Base-by-base conservation (phyloP, 1,284 basidiomycete genomes). In the Hymenochaete sp. region DNA sequence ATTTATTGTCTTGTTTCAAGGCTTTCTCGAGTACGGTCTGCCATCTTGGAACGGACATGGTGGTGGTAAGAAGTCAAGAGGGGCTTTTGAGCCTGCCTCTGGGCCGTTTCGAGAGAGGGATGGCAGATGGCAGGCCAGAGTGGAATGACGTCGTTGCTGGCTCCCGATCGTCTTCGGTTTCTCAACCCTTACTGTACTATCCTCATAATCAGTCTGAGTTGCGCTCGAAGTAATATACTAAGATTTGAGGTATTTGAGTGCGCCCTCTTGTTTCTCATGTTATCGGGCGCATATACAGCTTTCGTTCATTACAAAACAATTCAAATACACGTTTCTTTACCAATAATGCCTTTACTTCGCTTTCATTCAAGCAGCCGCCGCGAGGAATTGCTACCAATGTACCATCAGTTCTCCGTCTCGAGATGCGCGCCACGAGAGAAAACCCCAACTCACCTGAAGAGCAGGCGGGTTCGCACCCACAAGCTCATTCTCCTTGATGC, bases 401-500 rank as follows among this genome's bases (percentile, higher is more conserved):
- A 16, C 16, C 11, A 45, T 14, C 32, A 32, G 31, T 7, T 27
- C n/a, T n/a, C n/a, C n/a, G n/a, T n/a, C n/a, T n/a, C n/a, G n/a
- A n/a, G n/a, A n/a, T n/a, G n/a, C n/a, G n/a, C n/a, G n/a, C n/a
- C n/a, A n/a, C n/a, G n/a, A n/a, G n/a, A n/a, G n/a, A n/a, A n/a
- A n/a, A n/a, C n/a, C n/a, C n/a, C n/a, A n/a, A 39, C 47, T 35
- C 11, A 50, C 48, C 13, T 25, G 22, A 16, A 50, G 33, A 10
- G 4, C 24, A 3, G 32, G 7, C 10, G 48, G 44, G 55, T 65
- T 70, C 32, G 84, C 85, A 50, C 86, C 86, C 41, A 79, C 71
- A 45, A 81, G 57, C 25, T 77, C 72, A 38, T 71, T 71, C 50
- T 82, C 60, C 62, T 78, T 74, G 56, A 75, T 54, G 37, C 84